Evolutionary conservation across 495 filamentous ascomycete genomes (phyloP).

Genomic region (Geoglossum glabrum): DNA sequence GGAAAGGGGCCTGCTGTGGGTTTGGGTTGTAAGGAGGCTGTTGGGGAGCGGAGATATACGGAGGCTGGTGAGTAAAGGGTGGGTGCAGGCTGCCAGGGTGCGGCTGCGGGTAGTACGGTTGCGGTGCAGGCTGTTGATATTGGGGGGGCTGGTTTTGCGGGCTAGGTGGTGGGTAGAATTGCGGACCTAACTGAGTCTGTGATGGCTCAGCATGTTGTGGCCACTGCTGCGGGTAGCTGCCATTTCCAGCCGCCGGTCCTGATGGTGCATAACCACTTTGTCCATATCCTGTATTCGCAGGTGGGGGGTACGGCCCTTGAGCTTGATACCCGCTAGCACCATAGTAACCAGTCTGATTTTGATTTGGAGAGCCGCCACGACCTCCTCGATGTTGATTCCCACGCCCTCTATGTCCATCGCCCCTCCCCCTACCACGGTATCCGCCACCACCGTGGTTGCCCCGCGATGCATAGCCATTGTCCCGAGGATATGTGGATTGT

Average conservation of each 20-base stretch:
- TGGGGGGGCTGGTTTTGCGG: not conserved
- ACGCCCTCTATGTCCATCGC: constrained; percentile 17
- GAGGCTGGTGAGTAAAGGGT: not conserved
- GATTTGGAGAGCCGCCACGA: not conserved
- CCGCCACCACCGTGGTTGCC: constrained; percentile 20
- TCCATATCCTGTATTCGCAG: not conserved
- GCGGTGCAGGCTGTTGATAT: not conserved
- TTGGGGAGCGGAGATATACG: not conserved
- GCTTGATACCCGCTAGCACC: not conserved
- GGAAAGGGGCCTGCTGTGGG: not conserved
- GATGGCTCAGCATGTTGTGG: not conserved
- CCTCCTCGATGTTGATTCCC: not conserved
- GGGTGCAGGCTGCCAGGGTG: not conserved
- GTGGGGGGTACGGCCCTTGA: not conserved
- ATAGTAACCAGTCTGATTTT: not conserved
- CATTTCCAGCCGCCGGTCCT: not conserved
- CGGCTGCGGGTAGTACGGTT: not conserved
- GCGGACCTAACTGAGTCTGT: not conserved
- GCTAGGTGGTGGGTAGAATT: not conserved
- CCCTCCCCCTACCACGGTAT: constrained; percentile 30
- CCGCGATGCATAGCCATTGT: not conserved
- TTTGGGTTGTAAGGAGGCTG: not conserved
- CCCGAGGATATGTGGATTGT: constrained; percentile 9
- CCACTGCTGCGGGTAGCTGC: not conserved
- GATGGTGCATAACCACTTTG: not conserved